A percentile compares a stretch with the other conserved stretches of the same genome.
Conservation (phyloP, 208 protist genomes). For the Leptomonas pyrrhocoris region DNA sequence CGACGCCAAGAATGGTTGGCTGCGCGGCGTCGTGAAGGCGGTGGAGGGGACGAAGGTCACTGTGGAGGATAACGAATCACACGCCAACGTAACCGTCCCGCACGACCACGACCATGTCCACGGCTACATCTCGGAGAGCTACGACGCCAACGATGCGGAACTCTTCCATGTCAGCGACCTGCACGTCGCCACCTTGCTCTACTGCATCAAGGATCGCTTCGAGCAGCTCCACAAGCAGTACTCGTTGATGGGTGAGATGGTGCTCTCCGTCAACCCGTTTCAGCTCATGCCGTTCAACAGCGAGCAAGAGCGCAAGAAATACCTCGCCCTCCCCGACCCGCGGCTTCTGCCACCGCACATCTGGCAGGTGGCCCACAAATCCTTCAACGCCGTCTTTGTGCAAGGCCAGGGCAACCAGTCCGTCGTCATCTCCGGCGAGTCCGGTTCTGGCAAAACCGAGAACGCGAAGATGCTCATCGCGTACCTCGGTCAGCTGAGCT, state of each 20-base stretch:
- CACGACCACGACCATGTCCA: constrained; percentile 53
- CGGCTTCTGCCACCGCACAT: constrained; percentile 85
- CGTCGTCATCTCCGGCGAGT: constrained; percentile 95
- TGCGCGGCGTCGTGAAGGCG: constrained; percentile 53
- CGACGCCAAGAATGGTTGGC: constrained; percentile 76
- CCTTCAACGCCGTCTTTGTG: constrained; percentile 81
- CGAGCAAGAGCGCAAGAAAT: constrained; percentile 72
- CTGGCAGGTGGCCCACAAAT: constrained; percentile 89
- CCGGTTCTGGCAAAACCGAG: constrained; percentile 96
- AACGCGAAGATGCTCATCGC: constrained; percentile 89
- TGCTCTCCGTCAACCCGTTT: constrained; percentile 95
- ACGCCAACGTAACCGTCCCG: constrained; percentile 36
- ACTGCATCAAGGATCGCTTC: constrained; percentile 91
- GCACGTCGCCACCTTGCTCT: constrained; percentile 88
- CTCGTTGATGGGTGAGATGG: constrained; percentile 92
- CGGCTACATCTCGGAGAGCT: constrained; percentile 78
- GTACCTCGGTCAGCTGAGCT: constrained; percentile 87
- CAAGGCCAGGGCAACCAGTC: constrained; percentile 85
- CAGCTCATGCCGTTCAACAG: constrained; percentile 82
- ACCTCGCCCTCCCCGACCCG: constrained; percentile 64
- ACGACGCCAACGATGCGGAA: constrained; percentile 70
- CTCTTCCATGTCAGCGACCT: constrained; percentile 90
- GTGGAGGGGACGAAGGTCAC: constrained; percentile 57
- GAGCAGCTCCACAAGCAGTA: constrained; percentile 84
- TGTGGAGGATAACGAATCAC: constrained; percentile 44